Base-by-base conservation (phyloP, 129 eudicot species). In the Centaurea solstitialis region DNA sequence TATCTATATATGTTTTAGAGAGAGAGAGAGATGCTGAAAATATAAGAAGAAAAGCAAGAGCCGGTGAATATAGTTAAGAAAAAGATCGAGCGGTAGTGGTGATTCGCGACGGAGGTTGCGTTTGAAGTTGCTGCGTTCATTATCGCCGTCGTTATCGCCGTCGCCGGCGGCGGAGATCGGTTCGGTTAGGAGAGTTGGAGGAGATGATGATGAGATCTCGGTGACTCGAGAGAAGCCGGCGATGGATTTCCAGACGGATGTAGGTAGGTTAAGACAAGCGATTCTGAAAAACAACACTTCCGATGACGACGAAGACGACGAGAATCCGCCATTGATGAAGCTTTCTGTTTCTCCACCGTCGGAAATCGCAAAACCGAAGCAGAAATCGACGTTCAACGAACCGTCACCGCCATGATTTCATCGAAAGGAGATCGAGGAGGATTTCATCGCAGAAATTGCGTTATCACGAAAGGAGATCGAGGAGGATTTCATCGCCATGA, bases 381-480 rank as follows among this genome's bases (percentile, higher is more conserved):
- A 40, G 18, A 77, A 41, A 66, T 40, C 75, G 45, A 40, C n/a
- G 30, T 0, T 2, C 30, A n/a, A n/a, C n/a, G n/a, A n/a, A 26
- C 30, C 2, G 30, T 75, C 68, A 12, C 62, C 80, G 37, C 30
- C 74, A n/a, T n/a, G n/a, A n/a, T n/a, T n/a, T n/a, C n/a, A n/a
- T n/a, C n/a, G n/a, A n/a, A n/a, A n/a, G n/a, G n/a, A n/a, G n/a
- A n/a, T n/a, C n/a, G n/a, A n/a, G n/a, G n/a, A n/a, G n/a, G n/a
- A n/a, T n/a, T n/a, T n/a, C n/a, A n/a, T n/a, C n/a, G n/a, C n/a
- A n/a, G n/a, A n/a, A n/a, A n/a, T n/a, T 37, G 4, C 86, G 30
- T 79, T 92, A 3, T 83, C 94, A 0, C 85, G 85, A 13, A 70
- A 80, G n/a, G 96, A 90, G 72, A 94, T 94, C 73, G 97, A 90